Evolutionary conservation across 2,329 filamentous ascomycete genomes (phyloP).

Genomic region (Dothidotthia symphoricarpi): DNA sequence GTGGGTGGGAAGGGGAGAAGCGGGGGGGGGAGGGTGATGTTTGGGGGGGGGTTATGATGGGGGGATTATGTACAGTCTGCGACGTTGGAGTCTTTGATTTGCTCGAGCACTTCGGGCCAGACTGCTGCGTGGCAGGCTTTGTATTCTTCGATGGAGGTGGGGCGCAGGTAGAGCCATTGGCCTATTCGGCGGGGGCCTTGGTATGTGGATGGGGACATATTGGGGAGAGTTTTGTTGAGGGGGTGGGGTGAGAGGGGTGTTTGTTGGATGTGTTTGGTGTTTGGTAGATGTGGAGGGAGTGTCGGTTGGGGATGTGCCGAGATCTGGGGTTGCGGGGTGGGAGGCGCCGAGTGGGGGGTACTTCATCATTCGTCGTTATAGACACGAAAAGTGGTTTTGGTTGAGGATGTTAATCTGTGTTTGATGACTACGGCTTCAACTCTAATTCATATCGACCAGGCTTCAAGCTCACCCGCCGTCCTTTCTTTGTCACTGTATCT

Average conservation of each 20-base stretch:
- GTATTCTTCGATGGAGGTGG: slow-evolving; percentile 65
- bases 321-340: no score
- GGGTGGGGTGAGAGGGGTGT: not conserved
- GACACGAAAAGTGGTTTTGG: no score
- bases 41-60: not conserved
- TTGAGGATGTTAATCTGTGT: no score
- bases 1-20: not conserved
- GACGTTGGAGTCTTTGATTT: slow-evolving; percentile 75
- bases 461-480: slow-evolving; percentile 7
- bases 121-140: slow-evolving; percentile 71
- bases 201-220: slow-evolving; percentile 11
- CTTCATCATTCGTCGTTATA: no score
- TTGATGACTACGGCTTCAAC: slow-evolving; percentile 2
- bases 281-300: no score
- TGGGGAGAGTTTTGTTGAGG: not conserved
- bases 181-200: slow-evolving; percentile 55
- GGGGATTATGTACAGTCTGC: slow-evolving; percentile 58
- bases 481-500: not conserved
- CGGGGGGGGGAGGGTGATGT: not conserved
- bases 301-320: no score
- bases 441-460: slow-evolving; percentile 9
- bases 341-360: no score
- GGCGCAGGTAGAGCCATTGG: slow-evolving; percentile 71
- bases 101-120: slow-evolving; percentile 74
- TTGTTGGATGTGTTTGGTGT: not conserved